Conservation (phyloP, 2,329 filamentous ascomycete species). For the Whalleya microplaca region DNA sequence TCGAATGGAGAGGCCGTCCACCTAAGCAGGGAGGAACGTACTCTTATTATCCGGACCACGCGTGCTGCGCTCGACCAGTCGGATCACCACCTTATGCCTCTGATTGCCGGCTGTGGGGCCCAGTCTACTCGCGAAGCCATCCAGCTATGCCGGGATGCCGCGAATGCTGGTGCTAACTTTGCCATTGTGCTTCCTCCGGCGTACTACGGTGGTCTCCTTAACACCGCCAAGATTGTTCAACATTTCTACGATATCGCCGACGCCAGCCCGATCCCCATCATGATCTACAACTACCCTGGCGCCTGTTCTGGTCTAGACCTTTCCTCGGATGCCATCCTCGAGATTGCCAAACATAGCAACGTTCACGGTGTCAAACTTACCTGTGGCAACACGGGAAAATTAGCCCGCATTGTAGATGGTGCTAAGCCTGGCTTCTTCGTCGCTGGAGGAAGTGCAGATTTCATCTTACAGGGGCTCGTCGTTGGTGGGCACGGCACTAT, state of each 20-base stretch:
- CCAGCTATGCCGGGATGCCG: slow-evolving; percentile 66
- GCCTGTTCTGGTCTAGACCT: slow-evolving; percentile 61
- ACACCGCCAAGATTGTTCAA: slow-evolving; percentile 57
- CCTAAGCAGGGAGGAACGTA: slow-evolving; percentile 67
- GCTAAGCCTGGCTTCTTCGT: slow-evolving; percentile 59
- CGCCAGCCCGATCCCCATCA: slow-evolving; percentile 58
- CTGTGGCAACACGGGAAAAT: slow-evolving; percentile 66
- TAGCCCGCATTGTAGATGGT: slow-evolving; percentile 40
- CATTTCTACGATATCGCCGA: slow-evolving; percentile 68
- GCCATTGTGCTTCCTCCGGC: slow-evolving; percentile 70
- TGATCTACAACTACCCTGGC: slow-evolving; percentile 68
- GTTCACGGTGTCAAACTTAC: slow-evolving; percentile 68
- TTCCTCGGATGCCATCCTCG: slow-evolving; percentile 58
- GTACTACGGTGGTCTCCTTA: slow-evolving; percentile 68
- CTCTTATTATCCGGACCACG: slow-evolving; percentile 63
- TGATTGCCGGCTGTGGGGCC: slow-evolving; percentile 72
- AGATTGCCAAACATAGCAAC: slow-evolving; percentile 56
- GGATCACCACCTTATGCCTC: slow-evolving; percentile 57
- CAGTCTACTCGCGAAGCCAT: slow-evolving; percentile 71
- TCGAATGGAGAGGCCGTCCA: slow-evolving; percentile 78
- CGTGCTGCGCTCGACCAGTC: slow-evolving; percentile 62
- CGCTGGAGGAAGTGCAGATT: slow-evolving; percentile 74
- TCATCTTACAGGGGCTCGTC: slow-evolving; percentile 70
- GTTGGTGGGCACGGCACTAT: slow-evolving; percentile 74
- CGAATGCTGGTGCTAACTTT: slow-evolving; percentile 66